A percentile compares a stretch with the other conserved stretches of the same genome.
phyloP scores from a whole-genome alignment of 352 stramenopile species.

The Albugo laibachii region DNA sequence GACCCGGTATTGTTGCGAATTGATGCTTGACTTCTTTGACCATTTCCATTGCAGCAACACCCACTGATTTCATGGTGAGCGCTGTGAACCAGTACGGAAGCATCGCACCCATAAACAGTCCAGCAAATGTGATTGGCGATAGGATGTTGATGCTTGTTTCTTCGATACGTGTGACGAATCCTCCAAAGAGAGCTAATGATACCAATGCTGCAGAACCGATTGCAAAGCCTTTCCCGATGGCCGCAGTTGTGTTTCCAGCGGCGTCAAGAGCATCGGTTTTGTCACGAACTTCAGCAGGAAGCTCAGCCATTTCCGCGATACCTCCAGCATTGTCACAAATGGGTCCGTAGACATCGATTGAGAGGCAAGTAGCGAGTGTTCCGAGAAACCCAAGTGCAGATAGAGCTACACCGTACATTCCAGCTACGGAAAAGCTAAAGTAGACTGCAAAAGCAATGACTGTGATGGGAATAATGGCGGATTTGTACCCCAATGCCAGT shows the following conservation, averaged over 20 bases:
- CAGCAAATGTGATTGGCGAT: conserved; percentile 94
- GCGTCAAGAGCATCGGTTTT: conserved; percentile 99
- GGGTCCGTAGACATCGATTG: conserved; percentile 98
- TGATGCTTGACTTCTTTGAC: conserved; percentile 98
- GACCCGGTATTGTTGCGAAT: conserved; percentile 96
- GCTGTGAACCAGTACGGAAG: conserved; percentile 99
- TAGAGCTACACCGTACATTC: conserved; percentile 95
- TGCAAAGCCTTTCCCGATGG: conserved; percentile 98
- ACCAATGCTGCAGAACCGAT: conserved; percentile 98
- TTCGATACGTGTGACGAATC: conserved; percentile 95
- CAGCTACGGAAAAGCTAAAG: conserved; percentile 89
- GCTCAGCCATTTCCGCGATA: conserved; percentile 98
- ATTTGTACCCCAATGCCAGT: conserved; percentile 98
- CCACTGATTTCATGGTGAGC: conserved; percentile 99
- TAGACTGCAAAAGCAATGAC: conserved; percentile 96
- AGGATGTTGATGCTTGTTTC: conserved; percentile 94
- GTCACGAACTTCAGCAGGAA: conserved; percentile 91
- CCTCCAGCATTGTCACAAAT: conserved; percentile 98
- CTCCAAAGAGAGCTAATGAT: conserved; percentile 95
- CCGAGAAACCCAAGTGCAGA: conserved; percentile 97
- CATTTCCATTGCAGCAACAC: conserved; percentile 96
- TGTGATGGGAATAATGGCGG: conserved; percentile 96
- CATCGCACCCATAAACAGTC: conserved; percentile 98
- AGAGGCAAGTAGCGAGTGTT: conserved; percentile 95
- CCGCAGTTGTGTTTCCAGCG: conserved; percentile 97